Conservation (phyloP, 139 green algal genomes). For the Protoeuglena noctilucae region DNA sequence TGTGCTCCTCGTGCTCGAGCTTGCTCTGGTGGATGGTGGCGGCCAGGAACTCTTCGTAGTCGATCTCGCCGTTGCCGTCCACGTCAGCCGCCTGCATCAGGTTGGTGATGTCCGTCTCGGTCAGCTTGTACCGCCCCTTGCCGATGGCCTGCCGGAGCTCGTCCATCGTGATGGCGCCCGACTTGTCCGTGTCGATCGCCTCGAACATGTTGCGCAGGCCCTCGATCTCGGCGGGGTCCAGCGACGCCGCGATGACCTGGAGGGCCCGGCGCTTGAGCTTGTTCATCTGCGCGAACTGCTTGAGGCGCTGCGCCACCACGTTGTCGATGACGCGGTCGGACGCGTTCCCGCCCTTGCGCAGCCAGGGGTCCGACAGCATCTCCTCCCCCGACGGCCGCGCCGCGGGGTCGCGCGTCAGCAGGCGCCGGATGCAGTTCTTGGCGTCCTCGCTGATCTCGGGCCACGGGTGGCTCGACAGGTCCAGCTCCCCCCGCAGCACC, state of each 20-base stretch:
- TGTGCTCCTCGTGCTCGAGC: neutral
- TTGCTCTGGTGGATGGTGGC: neutral
- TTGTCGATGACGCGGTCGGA: constrained; percentile 32
- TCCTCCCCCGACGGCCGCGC: constrained; percentile 6
- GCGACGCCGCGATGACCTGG: neutral
- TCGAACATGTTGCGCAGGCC: constrained; percentile 59
- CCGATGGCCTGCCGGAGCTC: constrained; percentile 31
- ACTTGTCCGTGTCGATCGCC: constrained; percentile 52
- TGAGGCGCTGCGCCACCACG: constrained; percentile 46
- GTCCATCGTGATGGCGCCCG: constrained; percentile 55
- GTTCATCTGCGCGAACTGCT: constrained; percentile 60
- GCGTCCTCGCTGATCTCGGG: constrained; percentile 39
- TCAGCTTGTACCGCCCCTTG: neutral
- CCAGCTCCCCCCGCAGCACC: constrained; percentile 42
- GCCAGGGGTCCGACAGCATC: constrained; percentile 40
- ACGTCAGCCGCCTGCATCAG: neutral
- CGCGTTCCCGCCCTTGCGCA: constrained; percentile 31
- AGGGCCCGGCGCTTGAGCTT: constrained; percentile 66
- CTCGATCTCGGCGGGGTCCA: constrained; percentile 13
- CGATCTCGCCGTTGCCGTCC: neutral
- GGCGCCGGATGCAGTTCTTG: constrained; percentile 26
- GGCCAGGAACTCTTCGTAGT: neutral
- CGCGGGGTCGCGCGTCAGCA: constrained; percentile 16
- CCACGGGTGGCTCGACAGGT: constrained; percentile 58
- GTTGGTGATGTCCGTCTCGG: neutral